These are phyloP conservation scores for Dothistroma septosporum DNA, from an alignment of 2,329 filamentous ascomycete species.

Conservation along the genomic window DNA sequence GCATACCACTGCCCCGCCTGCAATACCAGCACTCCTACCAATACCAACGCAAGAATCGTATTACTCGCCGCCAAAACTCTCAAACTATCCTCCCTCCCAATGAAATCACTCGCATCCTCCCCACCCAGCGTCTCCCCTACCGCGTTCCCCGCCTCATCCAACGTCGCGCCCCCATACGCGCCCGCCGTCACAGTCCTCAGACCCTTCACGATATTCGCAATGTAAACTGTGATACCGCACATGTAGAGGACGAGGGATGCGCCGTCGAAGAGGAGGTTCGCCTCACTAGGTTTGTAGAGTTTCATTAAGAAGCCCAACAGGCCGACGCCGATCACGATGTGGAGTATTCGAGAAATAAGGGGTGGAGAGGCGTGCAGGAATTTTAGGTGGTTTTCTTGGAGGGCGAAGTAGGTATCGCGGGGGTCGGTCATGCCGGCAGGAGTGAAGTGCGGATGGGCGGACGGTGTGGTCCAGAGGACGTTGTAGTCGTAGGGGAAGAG, in stretches of 20 bases:
- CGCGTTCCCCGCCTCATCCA: conserved; percentile 36
- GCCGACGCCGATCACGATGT: conserved; percentile 85
- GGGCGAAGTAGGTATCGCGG: conserved; percentile 67
- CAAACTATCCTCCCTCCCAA: conserved; percentile 83
- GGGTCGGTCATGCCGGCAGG: conserved; percentile 14
- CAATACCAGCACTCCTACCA: conserved; percentile 85
- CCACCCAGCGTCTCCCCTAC: conserved; percentile 35
- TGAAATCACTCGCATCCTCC: conserved; percentile 59
- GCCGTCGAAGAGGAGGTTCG: conserved; percentile 91
- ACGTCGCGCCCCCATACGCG: conserved; percentile 53
- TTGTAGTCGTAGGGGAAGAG: conserved; percentile 94
- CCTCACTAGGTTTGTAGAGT: conserved; percentile 88
- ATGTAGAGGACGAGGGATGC: conserved; percentile 68
- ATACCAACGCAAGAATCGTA: conserved; percentile 87
- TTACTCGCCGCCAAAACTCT: conserved; percentile 91
- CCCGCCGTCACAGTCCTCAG: conserved; percentile 76
- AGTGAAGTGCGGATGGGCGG: conserved; percentile 30
- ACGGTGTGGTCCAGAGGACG: conserved; percentile 70
- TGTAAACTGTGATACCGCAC: conserved; percentile 87
- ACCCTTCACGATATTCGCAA: conserved; percentile 95
- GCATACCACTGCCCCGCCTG: conserved; percentile 99
- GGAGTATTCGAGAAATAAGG: conserved; percentile 85
- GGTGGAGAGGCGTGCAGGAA: conserved; percentile 90
- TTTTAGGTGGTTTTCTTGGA: conserved; percentile 83
- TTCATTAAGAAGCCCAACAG: conserved; percentile 88